These are phyloP conservation scores for Globisporangium splendens DNA, from an alignment of 352 stramenopile genomes.

Conservation along the genomic window DNA sequence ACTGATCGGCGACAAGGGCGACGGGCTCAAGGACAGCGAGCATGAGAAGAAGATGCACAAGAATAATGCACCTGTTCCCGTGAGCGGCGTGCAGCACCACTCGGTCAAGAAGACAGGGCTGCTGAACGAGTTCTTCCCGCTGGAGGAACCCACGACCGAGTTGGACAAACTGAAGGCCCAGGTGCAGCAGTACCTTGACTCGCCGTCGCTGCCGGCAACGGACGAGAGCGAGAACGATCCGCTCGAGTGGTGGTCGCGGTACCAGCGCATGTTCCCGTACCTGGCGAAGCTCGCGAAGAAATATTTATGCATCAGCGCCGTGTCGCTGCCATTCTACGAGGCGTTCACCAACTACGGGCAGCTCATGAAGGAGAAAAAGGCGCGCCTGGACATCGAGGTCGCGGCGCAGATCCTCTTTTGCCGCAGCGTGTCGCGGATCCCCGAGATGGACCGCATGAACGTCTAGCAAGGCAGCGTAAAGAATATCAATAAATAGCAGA, in stretches of 20 bases:
- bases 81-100: slow-evolving; percentile 18
- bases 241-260: slow-evolving; percentile 81
- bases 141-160: slow-evolving; percentile 50
- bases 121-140: slow-evolving; percentile 59
- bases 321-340: slow-evolving; percentile 72
- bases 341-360: slow-evolving; percentile 76
- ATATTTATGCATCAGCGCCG: slow-evolving; percentile 74
- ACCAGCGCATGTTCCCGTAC: slow-evolving; percentile 62
- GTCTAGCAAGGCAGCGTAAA: slow-evolving; percentile 18
- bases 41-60: slow-evolving; percentile 20
- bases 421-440: slow-evolving; percentile 69
- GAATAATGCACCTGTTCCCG: slow-evolving; percentile 1
- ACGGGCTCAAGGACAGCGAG: slow-evolving; percentile 16
- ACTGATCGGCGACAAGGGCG: slow-evolving; percentile 21
- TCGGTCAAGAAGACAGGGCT: slow-evolving; percentile 30
- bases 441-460: slow-evolving; percentile 83
- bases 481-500: neutral
- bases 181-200: slow-evolving; percentile 72
- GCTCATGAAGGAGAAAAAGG: slow-evolving; percentile 77
- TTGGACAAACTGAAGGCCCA: slow-evolving; percentile 59
- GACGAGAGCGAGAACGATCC: slow-evolving; percentile 73
- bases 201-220: slow-evolving; percentile 53
- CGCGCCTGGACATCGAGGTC: slow-evolving; percentile 72
- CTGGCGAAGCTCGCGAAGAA: slow-evolving; percentile 70
- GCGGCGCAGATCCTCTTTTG: slow-evolving; percentile 78